Base-by-base conservation (phyloP, 179 eudicot species). In the Beta lomatogona region DNA sequence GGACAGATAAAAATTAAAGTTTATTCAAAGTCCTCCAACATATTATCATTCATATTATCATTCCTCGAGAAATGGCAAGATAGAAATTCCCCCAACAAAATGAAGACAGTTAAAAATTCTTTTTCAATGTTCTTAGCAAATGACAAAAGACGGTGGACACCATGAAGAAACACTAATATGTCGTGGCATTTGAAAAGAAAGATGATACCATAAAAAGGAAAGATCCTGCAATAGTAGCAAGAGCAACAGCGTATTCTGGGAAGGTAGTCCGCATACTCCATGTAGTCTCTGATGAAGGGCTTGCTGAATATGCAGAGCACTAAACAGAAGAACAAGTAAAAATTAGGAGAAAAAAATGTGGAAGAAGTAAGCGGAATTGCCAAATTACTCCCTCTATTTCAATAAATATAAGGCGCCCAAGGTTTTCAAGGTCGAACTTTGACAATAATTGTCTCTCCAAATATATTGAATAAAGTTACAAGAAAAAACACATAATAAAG, bases 221-320 rank as follows among this genome's bases (percentile, higher is more conserved):
- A 79, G 99, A 96, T 77, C 99, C 99, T 79, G 87, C 97, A 82
- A 96, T 90, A 41, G 99, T 96, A 65, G 99, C 93, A 68, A 96
- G 93, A 81, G 99, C 99, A 88, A 96, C 98, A 82, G 94, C 90
- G 78, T 96, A 96, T 88, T 96, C 98, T 46, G 99, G 99, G 85
- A 96, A 96, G 63, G 97, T 91, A 52, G 99, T 63, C 44, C 92
- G 94, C 99, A 91, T 93, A 58, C 94, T 93, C 99, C 99, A 96
- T 31, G 98, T 96, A 75, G 89, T 90, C 88, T 94, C 97, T 77
- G 98, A 92, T 79, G 96, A 86, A 82, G 95, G 85, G 87, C 81
- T 87, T 9, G 97, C 97, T 41, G 91, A 22, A 86, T 88, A 91
- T 65, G 97, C 97, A 71, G 98, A 92, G 79, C 99, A 96, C 99